Percentiles rank a stretch among this genome's conserved stretches.
phyloP scores from a whole-genome alignment of 2,329 filamentous ascomycete species.

The Fusarium heterosporum region DNA sequence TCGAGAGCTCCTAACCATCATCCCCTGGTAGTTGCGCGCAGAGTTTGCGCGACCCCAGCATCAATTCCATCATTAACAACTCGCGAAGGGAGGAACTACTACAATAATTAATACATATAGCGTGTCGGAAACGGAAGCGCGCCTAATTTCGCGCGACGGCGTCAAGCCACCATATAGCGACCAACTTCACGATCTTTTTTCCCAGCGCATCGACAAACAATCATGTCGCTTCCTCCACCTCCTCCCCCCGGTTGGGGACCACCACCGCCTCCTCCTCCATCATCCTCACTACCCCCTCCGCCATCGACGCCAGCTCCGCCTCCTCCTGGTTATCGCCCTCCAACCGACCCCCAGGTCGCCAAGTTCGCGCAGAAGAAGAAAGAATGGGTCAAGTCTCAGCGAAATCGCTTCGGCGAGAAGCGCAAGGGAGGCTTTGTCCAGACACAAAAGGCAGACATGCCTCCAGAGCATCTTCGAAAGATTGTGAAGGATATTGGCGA shows the following conservation, averaged over 20 bases:
- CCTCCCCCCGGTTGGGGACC: slow-evolving; percentile 71
- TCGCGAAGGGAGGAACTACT: slow-evolving; percentile 4
- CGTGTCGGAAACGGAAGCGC: slow-evolving; percentile 44
- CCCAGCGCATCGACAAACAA: slow-evolving; percentile 48
- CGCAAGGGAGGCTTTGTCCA: slow-evolving; percentile 96
- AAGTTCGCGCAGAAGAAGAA: slow-evolving; percentile 99
- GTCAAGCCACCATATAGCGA: slow-evolving; percentile 48
- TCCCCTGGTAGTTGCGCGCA: slow-evolving; percentile 47
- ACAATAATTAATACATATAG: slow-evolving; percentile 27
- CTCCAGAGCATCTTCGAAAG: slow-evolving; percentile 96
- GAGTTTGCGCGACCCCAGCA: slow-evolving; percentile 46
- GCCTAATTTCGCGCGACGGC: slow-evolving; percentile 53
- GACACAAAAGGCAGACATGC: slow-evolving; percentile 98
- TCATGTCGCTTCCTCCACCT: slow-evolving; percentile 67
- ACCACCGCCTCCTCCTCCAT: slow-evolving; percentile 68
- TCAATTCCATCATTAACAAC: slow-evolving; percentile 38
- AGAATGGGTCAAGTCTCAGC: slow-evolving; percentile 93
- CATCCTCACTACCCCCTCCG: slow-evolving; percentile 67
- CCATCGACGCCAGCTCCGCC: slow-evolving; percentile 74
- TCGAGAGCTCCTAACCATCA: slow-evolving; percentile 44
- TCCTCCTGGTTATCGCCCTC: slow-evolving; percentile 85
- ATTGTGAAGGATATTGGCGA: slow-evolving; percentile 99
- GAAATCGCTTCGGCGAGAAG: slow-evolving; percentile 96
- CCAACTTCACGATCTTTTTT: slow-evolving; percentile 39
- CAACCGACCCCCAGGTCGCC: slow-evolving; percentile 83